phyloP scores from a whole-genome alignment of 2,329 filamentous ascomycete genomes.

The Penicillium decumbens region DNA sequence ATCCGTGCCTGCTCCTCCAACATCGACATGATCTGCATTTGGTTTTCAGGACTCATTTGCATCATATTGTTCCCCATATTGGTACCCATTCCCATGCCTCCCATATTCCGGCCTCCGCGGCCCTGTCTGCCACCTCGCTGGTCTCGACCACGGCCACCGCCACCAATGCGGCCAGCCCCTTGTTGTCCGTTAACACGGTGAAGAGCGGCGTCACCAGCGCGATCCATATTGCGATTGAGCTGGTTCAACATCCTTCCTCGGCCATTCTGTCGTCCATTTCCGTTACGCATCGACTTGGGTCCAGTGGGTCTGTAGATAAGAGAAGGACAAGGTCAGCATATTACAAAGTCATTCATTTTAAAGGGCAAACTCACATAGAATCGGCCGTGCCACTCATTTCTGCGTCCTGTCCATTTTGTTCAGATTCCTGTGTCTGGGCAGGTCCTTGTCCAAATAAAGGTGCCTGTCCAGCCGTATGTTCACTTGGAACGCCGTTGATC shows the following conservation, averaged over 20 bases:
- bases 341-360: neutral
- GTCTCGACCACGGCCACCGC: conserved; percentile 68
- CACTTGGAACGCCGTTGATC: conserved; percentile 50
- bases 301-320: conserved; percentile 69
- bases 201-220: conserved; percentile 66
- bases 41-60: conserved; percentile 60
- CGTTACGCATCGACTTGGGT: conserved; percentile 88
- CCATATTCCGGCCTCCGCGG: conserved; percentile 46
- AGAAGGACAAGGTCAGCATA: conserved; percentile 37
- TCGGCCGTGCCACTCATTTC: conserved; percentile 63
- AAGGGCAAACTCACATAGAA: conserved; percentile 32
- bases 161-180: conserved; percentile 75
- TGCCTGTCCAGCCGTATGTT: conserved; percentile 36
- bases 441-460: conserved; percentile 21
- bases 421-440: neutral
- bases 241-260: conserved; percentile 82
- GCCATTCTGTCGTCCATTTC: conserved; percentile 50
- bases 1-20: conserved; percentile 83
- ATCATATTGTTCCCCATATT: conserved; percentile 46
- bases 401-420: conserved; percentile 55
- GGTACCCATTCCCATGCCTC: conserved; percentile 34
- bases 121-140: conserved; percentile 64
- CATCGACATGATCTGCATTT: conserved; percentile 70
- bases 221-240: conserved; percentile 76
- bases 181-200: conserved; percentile 71